These are phyloP conservation scores for Brasenia schreberi DNA, from an alignment of 164 flowering plant genomes.

Conservation along the genomic window DNA sequence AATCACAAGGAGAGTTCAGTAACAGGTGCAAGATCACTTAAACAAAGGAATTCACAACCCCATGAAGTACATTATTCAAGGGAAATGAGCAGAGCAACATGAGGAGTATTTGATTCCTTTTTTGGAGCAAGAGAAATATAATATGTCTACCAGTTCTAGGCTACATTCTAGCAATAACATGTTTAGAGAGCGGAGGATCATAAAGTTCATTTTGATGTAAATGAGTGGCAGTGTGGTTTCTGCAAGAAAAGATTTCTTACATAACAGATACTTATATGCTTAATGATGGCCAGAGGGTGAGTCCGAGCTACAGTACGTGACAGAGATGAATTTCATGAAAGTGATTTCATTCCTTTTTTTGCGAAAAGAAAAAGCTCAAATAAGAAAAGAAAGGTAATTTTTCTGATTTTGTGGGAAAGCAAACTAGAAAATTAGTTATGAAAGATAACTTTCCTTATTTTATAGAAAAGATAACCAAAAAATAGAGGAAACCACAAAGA, in stretches of 20 bases:
- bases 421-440: no score
- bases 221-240: conserved; percentile 94
- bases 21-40: conserved; percentile 44
- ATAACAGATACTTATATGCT: conserved; percentile 74
- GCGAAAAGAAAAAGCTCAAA: no score
- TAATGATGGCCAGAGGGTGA: no score
- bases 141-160: conserved; percentile 49
- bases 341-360: no score
- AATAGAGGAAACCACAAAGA: no score
- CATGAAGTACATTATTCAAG: conserved; percentile 90
- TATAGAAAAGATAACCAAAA: no score
- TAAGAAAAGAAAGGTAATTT: no score
- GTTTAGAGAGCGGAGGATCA: conserved; percentile 89
- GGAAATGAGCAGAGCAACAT: conserved; percentile 87
- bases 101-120: conserved; percentile 95
- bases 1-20: neutral
- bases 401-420: no score
- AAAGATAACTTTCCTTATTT: no score
- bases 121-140: conserved; percentile 60
- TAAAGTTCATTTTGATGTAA: conserved; percentile 60
- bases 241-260: conserved; percentile 87
- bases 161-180: conserved; percentile 81
- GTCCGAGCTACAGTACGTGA: no score
- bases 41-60: conserved; percentile 26
- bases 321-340: no score